Base-by-base conservation (phyloP, 2,329 filamentous ascomycete genomes). In the Botrytis hyacinthi region DNA sequence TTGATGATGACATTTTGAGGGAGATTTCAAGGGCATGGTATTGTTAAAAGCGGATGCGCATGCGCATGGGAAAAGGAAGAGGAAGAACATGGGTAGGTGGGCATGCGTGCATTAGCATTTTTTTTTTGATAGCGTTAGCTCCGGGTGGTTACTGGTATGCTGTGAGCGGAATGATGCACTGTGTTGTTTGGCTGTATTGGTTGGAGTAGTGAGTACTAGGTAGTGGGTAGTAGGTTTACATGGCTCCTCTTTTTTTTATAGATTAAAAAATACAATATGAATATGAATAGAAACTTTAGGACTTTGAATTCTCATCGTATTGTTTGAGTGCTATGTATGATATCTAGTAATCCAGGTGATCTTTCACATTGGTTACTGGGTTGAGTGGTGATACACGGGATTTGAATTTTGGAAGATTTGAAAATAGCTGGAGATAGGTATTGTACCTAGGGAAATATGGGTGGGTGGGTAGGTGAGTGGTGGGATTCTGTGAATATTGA, bases 381-480 rank as follows among this genome's bases (percentile, higher is more conserved):
- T 46, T 46, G 2, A 1, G 44, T 46, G 18, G 18, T 44, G 42
- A 20, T 46, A 18, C 8, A 37, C 10, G n/a, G n/a, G n/a, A n/a
- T n/a, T 40, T 40, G 37, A 40, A 40, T 40, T 40, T 40, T 40
- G 37, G 37, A 40, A 40, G 10, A 40, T 40, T 40, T 8, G 37
- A 40, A 40, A 40, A 40, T 40, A 9, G 37, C 37, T 40, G 37
- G 37, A 35, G 35, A 35, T 35, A 35, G 35, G 35, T 35, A n/a
- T n/a, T n/a, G n/a, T n/a, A 35, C 35, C 35, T 35, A 35, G 40
- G 40, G 40, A 12, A 14, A 42, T 14, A 42, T 14, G 40, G 4
- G 40, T 42, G 3, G 40, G 1, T 42, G 14, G 2, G n/a, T n/a
- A n/a, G n/a, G n/a, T n/a, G n/a, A n/a, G 4, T 14, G 26, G 0